Base-by-base conservation (phyloP, 768 basidiomycete genomes). In the Amanita molliuscula region DNA sequence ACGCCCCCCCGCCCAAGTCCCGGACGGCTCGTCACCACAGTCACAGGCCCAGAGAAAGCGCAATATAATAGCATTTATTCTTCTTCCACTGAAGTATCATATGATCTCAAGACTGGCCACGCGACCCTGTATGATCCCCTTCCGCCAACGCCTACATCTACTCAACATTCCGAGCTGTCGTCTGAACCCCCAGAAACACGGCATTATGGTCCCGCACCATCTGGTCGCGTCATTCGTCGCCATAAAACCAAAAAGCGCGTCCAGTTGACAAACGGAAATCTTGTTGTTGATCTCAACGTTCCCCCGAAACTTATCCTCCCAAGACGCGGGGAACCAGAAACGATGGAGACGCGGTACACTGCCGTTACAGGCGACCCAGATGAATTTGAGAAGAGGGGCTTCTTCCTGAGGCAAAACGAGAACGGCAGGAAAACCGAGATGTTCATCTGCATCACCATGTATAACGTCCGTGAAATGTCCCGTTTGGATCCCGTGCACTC, bases 381-480 rank as follows among this genome's bases (percentile, higher is more conserved):
- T 61, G 84, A 94, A 29, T 96, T 94, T 61, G 82, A 88, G 65
- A 77, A 74, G 61, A 79, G 79, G 42, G 84, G 88, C 9, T 94
- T 89, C 64, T 87, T 83, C 53, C 72, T 97, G 26, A 75, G 93
- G 45, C 94, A 96, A 62, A 85, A 85, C 60, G 78, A 88, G 59
- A 77, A 67, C 53, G 80, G 82, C 26, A 75, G 92, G 47, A 76
- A 83, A 50, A 96, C 92, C 10, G 94, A 97, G 60, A 63, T 97
- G 48, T 88, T 95, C 68, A 86, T 97, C 61, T 88, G 91, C 51
- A 87, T 97, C 58, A 97, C 93, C 20, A 92, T 96, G 91, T 96
- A 85, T 62, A 96, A 96, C 63, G 94, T 95, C 64, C 50, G 58
- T 55, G 29, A 7, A 10, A 28, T n/a, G n/a, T 52, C n/a, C 29